These are phyloP conservation scores for Hypoxylon sp. DNA, from an alignment of 2,329 filamentous ascomycete species.

Conservation along the genomic window DNA sequence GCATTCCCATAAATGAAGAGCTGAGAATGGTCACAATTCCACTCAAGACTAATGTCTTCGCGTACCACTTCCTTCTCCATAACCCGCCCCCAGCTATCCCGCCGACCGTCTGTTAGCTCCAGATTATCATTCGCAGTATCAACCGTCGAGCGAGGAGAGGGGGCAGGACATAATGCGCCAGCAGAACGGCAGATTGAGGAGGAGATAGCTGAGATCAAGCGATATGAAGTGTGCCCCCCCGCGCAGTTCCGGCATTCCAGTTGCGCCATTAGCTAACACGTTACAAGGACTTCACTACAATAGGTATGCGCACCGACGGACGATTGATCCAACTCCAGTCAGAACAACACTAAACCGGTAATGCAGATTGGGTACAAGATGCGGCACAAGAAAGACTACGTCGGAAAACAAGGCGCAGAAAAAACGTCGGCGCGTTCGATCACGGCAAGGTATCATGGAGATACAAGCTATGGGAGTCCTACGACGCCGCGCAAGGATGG, in stretches of 20 bases:
- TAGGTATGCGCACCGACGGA: slow-evolving; percentile 68
- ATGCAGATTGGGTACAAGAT: slow-evolving; percentile 96
- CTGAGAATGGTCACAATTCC: slow-evolving; percentile 58
- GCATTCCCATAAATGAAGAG: slow-evolving; percentile 10
- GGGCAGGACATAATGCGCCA: slow-evolving; percentile 61
- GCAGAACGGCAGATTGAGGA: slow-evolving; percentile 85
- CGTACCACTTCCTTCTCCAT: slow-evolving; percentile 70
- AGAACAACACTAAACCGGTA: slow-evolving; percentile 54
- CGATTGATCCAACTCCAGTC: slow-evolving; percentile 20
- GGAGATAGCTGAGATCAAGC: slow-evolving; percentile 97
- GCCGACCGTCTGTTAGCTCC: slow-evolving; percentile 72
- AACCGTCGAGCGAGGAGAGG: slow-evolving; percentile 73
- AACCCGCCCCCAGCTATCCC: slow-evolving; percentile 59
- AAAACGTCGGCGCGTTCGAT: slow-evolving; percentile 80
- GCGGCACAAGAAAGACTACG: slow-evolving; percentile 90
- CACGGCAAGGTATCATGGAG: slow-evolving; percentile 81
- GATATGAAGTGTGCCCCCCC: slow-evolving; percentile 79
- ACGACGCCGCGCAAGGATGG: slow-evolving; percentile 98
- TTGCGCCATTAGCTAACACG: slow-evolving; percentile 32
- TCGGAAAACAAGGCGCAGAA: slow-evolving; percentile 80
- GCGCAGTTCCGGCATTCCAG: not conserved
- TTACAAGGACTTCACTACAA: slow-evolving; percentile 89
- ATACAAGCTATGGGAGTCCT: slow-evolving; percentile 84
- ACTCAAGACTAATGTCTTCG: slow-evolving; percentile 62
- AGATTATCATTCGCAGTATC: slow-evolving; percentile 79